Evolutionary conservation across 1,139 yeast genomes (phyloP), one percentile per base, ranked within the genome.

Genomic region (Hemisphaericaspora lyxosophila): DNA sequence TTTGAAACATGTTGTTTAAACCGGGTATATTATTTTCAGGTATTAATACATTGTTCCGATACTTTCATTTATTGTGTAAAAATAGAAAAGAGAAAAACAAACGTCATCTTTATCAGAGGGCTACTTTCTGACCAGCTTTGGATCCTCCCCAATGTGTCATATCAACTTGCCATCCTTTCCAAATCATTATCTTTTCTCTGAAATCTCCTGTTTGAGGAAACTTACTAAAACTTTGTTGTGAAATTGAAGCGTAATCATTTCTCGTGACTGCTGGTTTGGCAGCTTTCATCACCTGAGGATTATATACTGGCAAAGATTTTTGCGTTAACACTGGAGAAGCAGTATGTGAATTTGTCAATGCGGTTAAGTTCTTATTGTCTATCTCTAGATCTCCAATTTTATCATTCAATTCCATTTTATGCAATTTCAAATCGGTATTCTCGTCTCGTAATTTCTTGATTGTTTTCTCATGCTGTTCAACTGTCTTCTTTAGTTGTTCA

Each of bases 151-250:
- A 89, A 18, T 60, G 55, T 16, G 87, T 73, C 95, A 89, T 85
- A 53, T 89, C 95, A 4, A 87, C 77, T 54, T 84, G 88, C 92
- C 94, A 89, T 29, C 80, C 82, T 49, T 80, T 80, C 95, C 95
- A 89, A 46, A 79, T 75, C 60, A 69, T 51, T 16, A 71, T 49
- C 33, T 59, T 55, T 42, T 70, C 75, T 50, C 71, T 62, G 52
- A 69, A 70, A 39, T 71, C 72, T 18, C 54, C 64, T 1, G 57
- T 53, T 20, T 22, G 36, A n/a, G 43, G 48, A 30, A 53, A 49
- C 14, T 48, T 47, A 15, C 49, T 47, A 29, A 61, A 50, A 34
- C 57, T 58, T 38, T 59, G 67, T 33, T 57, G 59, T 4, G 70
- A 60, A 9, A 35, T 40, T 0, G 64, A 51, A 2, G 73, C 72